A percentile compares a stretch with the other conserved stretches of the same genome.
These are phyloP conservation scores for Trichoderma citrinoviride DNA, from an alignment of 2,329 filamentous ascomycete genomes.

Conservation along the genomic window DNA sequence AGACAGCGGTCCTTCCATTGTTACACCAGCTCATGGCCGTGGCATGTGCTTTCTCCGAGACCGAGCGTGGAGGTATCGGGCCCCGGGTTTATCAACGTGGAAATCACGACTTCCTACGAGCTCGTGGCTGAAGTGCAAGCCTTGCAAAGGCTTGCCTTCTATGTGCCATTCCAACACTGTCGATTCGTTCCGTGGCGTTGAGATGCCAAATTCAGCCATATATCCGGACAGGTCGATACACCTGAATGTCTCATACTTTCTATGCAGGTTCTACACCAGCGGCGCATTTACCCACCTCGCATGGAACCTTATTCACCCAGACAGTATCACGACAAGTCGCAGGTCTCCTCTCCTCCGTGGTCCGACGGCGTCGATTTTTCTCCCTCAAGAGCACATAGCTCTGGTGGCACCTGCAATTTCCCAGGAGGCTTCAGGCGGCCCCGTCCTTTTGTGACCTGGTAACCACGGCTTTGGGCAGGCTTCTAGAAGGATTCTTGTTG, in stretches of 20 bases:
- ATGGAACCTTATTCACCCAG: not conserved
- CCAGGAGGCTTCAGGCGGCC: slow-evolving; percentile 9
- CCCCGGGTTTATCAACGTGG: not conserved
- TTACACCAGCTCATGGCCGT: not conserved
- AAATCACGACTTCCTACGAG: not conserved
- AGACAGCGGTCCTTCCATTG: not conserved
- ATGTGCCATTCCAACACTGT: too few species aligned
- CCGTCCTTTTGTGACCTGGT: not conserved
- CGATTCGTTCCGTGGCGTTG: not conserved
- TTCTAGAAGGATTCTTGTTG: slow-evolving; percentile 8
- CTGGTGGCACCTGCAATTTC: slow-evolving; percentile 18
- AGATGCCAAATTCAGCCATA: not conserved
- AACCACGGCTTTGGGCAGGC: not conserved
- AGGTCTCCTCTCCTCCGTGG: not conserved
- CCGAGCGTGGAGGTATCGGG: not conserved
- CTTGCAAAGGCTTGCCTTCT: not conserved
- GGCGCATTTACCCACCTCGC: not conserved
- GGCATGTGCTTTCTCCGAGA: slow-evolving; percentile 11
- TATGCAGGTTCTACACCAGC: not conserved
- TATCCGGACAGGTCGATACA: not conserved
- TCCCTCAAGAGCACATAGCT: not conserved
- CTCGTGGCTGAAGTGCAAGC: not conserved
- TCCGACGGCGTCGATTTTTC: slow-evolving; percentile 17
- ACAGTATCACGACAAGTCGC: slow-evolving; percentile 2
- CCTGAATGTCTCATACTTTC: not conserved